These are phyloP conservation scores for Zymoseptoria tritici DNA, from an alignment of 2,329 filamentous ascomycete genomes.

Conservation along the genomic window DNA sequence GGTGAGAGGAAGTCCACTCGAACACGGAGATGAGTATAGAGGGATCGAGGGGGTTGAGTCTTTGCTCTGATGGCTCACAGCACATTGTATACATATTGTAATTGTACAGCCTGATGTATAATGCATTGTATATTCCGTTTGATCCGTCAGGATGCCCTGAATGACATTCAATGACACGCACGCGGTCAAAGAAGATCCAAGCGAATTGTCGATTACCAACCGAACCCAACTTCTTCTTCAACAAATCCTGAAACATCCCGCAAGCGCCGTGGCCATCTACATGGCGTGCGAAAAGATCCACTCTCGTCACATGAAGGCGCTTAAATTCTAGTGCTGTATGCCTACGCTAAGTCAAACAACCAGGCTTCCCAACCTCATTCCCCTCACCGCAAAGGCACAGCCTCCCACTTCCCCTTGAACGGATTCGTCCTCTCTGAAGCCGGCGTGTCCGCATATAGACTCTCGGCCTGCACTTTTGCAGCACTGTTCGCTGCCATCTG, in stretches of 20 bases:
- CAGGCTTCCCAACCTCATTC: no score
- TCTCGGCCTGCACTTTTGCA: conserved; percentile 3
- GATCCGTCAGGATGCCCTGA: no score
- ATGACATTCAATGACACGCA: no score
- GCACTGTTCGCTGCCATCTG: background rate
- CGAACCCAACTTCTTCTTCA: no score
- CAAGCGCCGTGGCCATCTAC: background rate
- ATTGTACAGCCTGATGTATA: background rate
- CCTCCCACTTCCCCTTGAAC: conserved; percentile 18
- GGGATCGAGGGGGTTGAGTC: no score
- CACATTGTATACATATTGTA: background rate
- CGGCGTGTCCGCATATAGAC: conserved; percentile 17
- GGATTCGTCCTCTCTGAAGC: conserved; percentile 14
- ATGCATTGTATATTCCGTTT: background rate
- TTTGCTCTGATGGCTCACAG: background rate
- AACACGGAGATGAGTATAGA: background rate
- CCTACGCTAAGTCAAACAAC: no score
- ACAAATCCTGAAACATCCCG: background rate
- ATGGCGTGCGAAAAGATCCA: background rate
- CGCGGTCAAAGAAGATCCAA: no score
- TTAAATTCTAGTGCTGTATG: background rate
- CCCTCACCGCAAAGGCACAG: conserved; percentile 9
- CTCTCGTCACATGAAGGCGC: background rate
- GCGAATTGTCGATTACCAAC: no score
- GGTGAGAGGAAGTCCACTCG: conserved; percentile 17